Base-by-base conservation (phyloP, 2,329 filamentous ascomycete genomes). In the Fusarium palustre region DNA sequence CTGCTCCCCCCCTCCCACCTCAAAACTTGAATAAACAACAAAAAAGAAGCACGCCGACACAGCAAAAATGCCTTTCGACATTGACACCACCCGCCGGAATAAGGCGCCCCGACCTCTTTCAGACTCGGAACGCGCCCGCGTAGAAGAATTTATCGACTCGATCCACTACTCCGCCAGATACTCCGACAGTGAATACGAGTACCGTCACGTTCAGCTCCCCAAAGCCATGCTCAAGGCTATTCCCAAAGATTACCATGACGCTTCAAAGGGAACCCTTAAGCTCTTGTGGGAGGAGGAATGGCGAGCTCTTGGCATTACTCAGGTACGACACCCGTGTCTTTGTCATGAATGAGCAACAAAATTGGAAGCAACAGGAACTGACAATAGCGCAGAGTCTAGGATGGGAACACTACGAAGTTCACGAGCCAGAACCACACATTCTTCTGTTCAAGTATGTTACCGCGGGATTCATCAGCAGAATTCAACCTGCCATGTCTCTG, bases 401-500 rank as follows among this genome's bases (percentile, higher is more conserved):
- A 60, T 99, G 96, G 96, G 95, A 98, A 80, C 96, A 99, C 81
- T 99, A 99, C 79, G 96, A 99, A 81, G 96, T 99, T 56, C 96
- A 99, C 80, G 96, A 98, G 81, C 96, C 96, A 43, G 96, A 99
- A 83, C 96, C 96, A 70, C 96, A 99, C 80, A 99, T 99, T 76
- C 87, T 99, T 57, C 88, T 99, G 33, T 99, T 99, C 88, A 99
- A 99, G 95, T 97, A 84, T 80, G 92, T 85, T 39, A 12, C 13
- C 20, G 52, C 25, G n/a, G n/a, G 28, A 15, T 22, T 48, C n/a
- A 28, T 30, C 28, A 30, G 28, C 28, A 30, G 28, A 9, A 30
- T 30, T 30, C 28, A 12, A 9, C 28, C 28, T 30, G 28, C 3
- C 10, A 31, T 57, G 28, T 12, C 33, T 30, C 34, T 25, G 46